Conservation (phyloP, 768 basidiomycete species). For the Sistotremastrum niveocremeum region DNA sequence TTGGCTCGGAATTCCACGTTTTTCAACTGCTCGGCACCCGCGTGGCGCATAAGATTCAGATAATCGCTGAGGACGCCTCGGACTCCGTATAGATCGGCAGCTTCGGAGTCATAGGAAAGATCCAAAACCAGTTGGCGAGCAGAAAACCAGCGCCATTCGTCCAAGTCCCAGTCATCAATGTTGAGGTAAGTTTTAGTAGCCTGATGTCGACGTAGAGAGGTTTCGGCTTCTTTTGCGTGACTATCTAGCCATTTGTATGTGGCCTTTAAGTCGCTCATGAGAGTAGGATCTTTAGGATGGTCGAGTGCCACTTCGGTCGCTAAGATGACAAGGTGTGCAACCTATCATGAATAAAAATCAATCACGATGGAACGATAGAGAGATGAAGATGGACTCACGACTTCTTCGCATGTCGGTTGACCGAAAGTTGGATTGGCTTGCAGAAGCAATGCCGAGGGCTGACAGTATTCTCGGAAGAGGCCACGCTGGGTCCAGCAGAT, state of each 20-base stretch:
- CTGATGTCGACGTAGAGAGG: background rate
- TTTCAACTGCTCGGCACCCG: background rate
- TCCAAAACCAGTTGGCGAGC: slow-evolving; percentile 27
- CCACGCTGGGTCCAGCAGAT: slow-evolving; percentile 41
- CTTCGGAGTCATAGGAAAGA: slow-evolving; percentile 9
- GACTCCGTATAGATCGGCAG: slow-evolving; percentile 14
- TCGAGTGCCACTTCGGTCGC: slow-evolving; percentile 15
- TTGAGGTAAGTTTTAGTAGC: slow-evolving; percentile 28
- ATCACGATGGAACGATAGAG: background rate
- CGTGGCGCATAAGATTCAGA: slow-evolving; percentile 7
- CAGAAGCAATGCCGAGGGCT: slow-evolving; percentile 20
- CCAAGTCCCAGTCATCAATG: slow-evolving; percentile 23
- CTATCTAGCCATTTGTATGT: slow-evolving; percentile 33
- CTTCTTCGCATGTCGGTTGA: slow-evolving; percentile 25
- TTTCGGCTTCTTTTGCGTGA: slow-evolving; percentile 12
- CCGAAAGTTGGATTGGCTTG: slow-evolving; percentile 26
- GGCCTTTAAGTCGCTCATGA: slow-evolving; percentile 26
- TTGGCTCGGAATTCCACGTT: no score
- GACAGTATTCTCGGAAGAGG: slow-evolving; percentile 9
- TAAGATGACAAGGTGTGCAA: slow-evolving; percentile 27
- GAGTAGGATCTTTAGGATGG: slow-evolving; percentile 12
- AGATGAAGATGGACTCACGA: slow-evolving; percentile 22
- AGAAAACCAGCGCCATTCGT: slow-evolving; percentile 26
- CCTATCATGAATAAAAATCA: slow-evolving; percentile 14
- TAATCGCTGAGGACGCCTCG: slow-evolving; percentile 13